Evolutionary conservation across 345 rosid species (phyloP), one percentile per base, ranked within the genome.

Genomic region (Acer yangbiense): DNA sequence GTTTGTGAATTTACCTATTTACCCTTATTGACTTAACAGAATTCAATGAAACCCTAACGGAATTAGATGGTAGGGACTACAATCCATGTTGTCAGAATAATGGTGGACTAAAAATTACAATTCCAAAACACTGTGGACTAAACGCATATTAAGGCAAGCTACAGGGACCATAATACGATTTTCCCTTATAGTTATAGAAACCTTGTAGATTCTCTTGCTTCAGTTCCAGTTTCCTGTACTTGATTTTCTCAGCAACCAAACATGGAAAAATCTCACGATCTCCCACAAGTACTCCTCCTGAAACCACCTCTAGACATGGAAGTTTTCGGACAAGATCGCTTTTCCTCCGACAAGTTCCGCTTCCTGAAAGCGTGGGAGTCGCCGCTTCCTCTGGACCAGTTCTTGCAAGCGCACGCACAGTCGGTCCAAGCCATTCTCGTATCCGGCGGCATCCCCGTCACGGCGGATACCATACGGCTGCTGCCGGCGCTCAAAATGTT

Each of bases 401-500:
- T 76, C 83, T 78, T 87, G 88, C 52, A 83, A 46, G 58, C 75
- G 18, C 67, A 81, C 62, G 92, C 85, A 71, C 71, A 75, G 65
- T 79, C 90, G 55, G 78, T 69, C 58, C 68, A 54, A 71, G 90
- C 90, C 44, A 52, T 87, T 65, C 81, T 86, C 71, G 58, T 65
- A 46, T 20, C 79, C 71, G 89, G 83, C 21, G 46, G 76, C 35
- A 58, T 64, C 43, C 73, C 80, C 2, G 68, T 88, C 4, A 77
- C 79, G 43, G 80, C 81, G 2, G 89, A 82, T 2, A 57, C 77
- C 8, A 74, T 93, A 68, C 77, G 78, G 3, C 64, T 77, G 43
- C 87, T 91, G 23, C 89, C 95, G 9, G 73, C 83, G 27, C 78
- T 90, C 14, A 75, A 78, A 63, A 11, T 93, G 7, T 50, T 91